A percentile compares a stretch with the other conserved stretches of the same genome.
Evolutionary conservation across 129 eudicot genomes (phyloP).

Genomic region (Flaveria trinervia): DNA sequence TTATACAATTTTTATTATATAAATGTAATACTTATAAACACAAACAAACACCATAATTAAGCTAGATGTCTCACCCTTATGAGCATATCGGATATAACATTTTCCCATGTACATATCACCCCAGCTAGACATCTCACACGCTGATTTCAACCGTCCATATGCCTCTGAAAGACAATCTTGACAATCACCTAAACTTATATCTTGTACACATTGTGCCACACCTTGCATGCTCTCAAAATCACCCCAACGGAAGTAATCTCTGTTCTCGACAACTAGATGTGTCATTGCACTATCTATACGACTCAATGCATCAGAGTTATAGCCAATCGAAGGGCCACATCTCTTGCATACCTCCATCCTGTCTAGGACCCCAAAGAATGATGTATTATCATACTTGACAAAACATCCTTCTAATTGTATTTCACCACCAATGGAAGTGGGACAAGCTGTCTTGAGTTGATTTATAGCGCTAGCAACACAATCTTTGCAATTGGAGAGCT

Average conservation of each 20-base stretch:
- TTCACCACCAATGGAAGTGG: conserved; percentile 44
- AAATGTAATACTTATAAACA: not conserved
- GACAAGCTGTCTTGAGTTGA: conserved; percentile 56
- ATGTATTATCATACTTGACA: conserved; percentile 47
- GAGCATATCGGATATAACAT: conserved; percentile 66
- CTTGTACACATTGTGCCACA: conserved; percentile 64
- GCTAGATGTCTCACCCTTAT: conserved; percentile 44
- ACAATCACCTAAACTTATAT: conserved; percentile 56
- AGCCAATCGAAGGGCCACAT: conserved; percentile 61
- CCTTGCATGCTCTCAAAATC: conserved; percentile 53
- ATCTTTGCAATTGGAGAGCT: conserved; percentile 35
- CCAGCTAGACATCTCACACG: conserved; percentile 43
- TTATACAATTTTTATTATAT: too few species aligned
- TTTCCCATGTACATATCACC: conserved; percentile 69
- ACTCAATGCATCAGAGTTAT: conserved; percentile 36
- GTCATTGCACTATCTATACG: conserved; percentile 43
- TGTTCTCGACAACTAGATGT: conserved; percentile 38
- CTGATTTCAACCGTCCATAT: conserved; percentile 37
- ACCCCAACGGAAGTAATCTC: conserved; percentile 46
- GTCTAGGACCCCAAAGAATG: conserved; percentile 57
- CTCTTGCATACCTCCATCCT: conserved; percentile 47
- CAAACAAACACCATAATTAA: not conserved
- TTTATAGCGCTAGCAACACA: conserved; percentile 47
- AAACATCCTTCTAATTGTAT: conserved; percentile 63
- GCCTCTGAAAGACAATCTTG: conserved; percentile 70